Conservation (phyloP, 345 rosid genomes). For the Mangifera indica region DNA sequence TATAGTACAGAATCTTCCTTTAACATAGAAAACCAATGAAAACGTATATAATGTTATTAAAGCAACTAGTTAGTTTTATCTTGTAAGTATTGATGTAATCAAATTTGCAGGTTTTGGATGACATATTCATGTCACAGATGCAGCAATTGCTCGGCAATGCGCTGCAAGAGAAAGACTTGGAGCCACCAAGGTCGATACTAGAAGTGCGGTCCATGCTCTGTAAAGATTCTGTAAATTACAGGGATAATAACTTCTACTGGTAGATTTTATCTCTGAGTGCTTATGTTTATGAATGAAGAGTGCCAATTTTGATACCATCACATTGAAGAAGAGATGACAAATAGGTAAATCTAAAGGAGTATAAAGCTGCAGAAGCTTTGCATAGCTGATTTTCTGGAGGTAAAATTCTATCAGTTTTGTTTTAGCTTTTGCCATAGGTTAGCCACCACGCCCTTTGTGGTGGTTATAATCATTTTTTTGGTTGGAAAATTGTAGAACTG, state of each 20-base stretch:
- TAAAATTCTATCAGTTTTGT: not conserved
- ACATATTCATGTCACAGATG: constrained; percentile 77
- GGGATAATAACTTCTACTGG: constrained; percentile 47
- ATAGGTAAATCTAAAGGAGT: not conserved
- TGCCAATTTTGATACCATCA: not conserved
- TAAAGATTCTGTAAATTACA: constrained; percentile 56
- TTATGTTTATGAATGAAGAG: not conserved
- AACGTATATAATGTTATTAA: not conserved
- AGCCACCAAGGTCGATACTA: constrained; percentile 81
- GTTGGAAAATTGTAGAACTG: not conserved
- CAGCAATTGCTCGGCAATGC: constrained; percentile 85
- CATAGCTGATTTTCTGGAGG: not conserved
- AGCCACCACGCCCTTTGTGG: constrained; percentile 17
- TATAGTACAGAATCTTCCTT: not conserved
- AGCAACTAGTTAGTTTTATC: not conserved
- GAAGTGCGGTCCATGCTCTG: constrained; percentile 89
- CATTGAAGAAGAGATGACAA: not conserved
- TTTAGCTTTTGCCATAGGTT: not conserved
- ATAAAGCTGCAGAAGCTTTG: not conserved
- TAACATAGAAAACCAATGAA: not conserved
- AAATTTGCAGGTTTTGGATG: constrained; percentile 71
- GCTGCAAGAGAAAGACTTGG: constrained; percentile 66
- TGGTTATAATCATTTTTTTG: not conserved
- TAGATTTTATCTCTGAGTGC: constrained; percentile 10
- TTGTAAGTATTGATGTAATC: not conserved